Evolutionary conservation across 305 asterid species (phyloP).

Genomic region (Lippia alba): DNA sequence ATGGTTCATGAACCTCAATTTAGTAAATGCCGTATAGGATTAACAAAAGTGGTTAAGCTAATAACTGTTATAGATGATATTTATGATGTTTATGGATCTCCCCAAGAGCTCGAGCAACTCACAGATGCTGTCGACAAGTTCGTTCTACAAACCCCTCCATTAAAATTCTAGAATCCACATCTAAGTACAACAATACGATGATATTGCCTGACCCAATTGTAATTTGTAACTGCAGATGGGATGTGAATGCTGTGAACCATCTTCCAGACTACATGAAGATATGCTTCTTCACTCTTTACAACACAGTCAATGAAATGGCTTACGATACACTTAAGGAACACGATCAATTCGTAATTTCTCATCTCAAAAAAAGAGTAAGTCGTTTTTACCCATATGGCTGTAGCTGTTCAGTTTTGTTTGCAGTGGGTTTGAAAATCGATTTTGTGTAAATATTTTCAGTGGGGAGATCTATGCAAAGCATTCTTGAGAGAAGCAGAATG

Average conservation of each 20-base stretch:
- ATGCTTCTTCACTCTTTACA: constrained; percentile 26
- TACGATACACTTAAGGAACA: constrained; percentile 30
- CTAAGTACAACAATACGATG: no score
- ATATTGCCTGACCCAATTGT: no score
- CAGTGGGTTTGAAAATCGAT: no score
- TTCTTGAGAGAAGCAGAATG: constrained; percentile 33
- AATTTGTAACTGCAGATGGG: constrained; percentile 28
- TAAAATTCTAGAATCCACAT: no score
- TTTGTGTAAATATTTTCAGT: background rate
- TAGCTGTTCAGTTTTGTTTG: no score
- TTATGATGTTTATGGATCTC: constrained; percentile 28
- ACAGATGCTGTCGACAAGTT: constrained; percentile 26
- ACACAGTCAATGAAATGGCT: constrained; percentile 31
- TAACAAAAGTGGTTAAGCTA: constrained; percentile 21
- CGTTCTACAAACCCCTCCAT: background rate
- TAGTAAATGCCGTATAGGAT: constrained; percentile 5
- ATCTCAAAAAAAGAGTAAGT: constrained; percentile 23
- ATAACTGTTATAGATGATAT: constrained; percentile 27
- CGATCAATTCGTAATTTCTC: constrained; percentile 7
- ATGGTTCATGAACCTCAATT: constrained; percentile 13
- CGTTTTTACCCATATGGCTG: no score
- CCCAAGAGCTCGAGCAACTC: constrained; percentile 16
- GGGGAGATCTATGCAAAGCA: constrained; percentile 32
- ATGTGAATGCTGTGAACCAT: constrained; percentile 12
- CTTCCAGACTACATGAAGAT: constrained; percentile 32